These are phyloP conservation scores for Hymenochaete sp. DNA, from an alignment of 1,284 basidiomycete species.

Conservation along the genomic window DNA sequence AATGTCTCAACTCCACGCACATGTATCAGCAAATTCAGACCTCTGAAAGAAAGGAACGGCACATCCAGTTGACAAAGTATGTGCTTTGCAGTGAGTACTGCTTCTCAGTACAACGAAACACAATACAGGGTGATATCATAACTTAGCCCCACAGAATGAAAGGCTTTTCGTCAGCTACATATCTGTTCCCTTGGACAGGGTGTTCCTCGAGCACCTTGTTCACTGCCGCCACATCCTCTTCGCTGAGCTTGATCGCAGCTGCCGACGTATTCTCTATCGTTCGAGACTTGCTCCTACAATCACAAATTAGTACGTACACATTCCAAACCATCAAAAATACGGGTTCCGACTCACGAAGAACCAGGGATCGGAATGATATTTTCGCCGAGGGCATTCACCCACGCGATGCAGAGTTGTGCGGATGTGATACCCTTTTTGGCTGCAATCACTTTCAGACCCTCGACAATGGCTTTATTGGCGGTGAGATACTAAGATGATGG, in stretches of 20 bases:
- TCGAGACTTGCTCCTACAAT: conserved; percentile 26
- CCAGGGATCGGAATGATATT: conserved; percentile 41
- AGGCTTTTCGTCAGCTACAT: too few species aligned
- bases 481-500: conserved; percentile 40
- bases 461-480: conserved; percentile 46
- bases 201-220: conserved; percentile 19
- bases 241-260: conserved; percentile 28
- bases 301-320: too few species aligned
- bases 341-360: conserved; percentile 25
- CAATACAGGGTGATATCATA: too few species aligned
- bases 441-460: conserved; percentile 37
- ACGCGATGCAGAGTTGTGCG: conserved; percentile 52
- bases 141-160: too few species aligned
- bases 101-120: too few species aligned
- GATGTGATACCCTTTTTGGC: conserved; percentile 38
- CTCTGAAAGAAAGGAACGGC: too few species aligned
- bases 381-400: conserved; percentile 36
- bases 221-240: conserved; percentile 28
- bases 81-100: too few species aligned
- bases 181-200: conserved; percentile 19
- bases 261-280: conserved; percentile 31
- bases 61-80: too few species aligned
- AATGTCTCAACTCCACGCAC: too few species aligned
- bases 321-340: too few species aligned
- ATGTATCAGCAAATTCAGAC: too few species aligned